These are phyloP conservation scores for Mrakia gelida DNA, from an alignment of 768 basidiomycete species.

Conservation along the genomic window DNA sequence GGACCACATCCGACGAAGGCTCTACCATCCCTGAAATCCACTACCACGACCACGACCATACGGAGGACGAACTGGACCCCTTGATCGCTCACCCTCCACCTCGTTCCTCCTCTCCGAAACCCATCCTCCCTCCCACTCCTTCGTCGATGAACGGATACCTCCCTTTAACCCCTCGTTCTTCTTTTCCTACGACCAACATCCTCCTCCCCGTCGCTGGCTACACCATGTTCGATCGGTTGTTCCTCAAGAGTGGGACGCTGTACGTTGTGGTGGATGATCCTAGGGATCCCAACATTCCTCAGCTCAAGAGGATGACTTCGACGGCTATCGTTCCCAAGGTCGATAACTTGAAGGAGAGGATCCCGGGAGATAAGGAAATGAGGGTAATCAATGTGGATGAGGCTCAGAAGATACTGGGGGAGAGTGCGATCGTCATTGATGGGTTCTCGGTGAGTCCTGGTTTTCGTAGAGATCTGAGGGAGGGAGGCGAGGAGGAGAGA, in stretches of 20 bases:
- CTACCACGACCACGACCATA: background rate
- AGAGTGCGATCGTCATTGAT: background rate
- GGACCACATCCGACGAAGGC: no score
- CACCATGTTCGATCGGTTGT: background rate
- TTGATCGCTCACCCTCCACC: background rate
- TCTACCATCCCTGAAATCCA: background rate
- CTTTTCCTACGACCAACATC: background rate
- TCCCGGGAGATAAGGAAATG: background rate
- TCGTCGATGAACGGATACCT: background rate
- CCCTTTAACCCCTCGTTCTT: background rate
- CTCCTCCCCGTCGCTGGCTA: slow-evolving; percentile 2
- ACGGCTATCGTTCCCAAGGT: background rate
- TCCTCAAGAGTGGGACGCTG: background rate
- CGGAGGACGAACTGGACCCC: background rate
- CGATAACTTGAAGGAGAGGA: background rate
- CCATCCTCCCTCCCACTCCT: background rate
- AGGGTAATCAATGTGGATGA: background rate
- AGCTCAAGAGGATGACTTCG: background rate
- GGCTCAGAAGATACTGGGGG: background rate
- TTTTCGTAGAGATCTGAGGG: background rate
- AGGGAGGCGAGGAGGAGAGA: background rate
- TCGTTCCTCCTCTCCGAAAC: background rate
- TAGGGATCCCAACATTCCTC: background rate
- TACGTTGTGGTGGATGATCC: background rate
- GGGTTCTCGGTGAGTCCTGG: background rate